phyloP scores from a whole-genome alignment of 1,284 basidiomycete genomes.

The Trichosporon sp. region DNA sequence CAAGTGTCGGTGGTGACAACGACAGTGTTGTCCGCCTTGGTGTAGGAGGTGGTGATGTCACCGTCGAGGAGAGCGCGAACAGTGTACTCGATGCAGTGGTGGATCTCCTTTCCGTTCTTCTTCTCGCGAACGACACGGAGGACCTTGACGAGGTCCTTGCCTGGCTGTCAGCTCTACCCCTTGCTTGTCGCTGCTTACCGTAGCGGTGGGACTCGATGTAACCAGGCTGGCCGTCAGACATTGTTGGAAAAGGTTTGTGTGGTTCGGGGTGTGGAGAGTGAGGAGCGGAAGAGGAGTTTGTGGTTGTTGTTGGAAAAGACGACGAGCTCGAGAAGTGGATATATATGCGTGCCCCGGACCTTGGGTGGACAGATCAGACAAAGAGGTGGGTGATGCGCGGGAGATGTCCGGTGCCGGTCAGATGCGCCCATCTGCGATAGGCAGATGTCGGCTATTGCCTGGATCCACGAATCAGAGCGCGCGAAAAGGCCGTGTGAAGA shows the following conservation, averaged over 20 bases:
- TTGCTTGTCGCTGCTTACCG: constrained; percentile 32
- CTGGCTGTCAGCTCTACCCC: constrained; percentile 49
- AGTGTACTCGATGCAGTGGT: constrained; percentile 57
- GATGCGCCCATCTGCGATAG: constrained; percentile 13
- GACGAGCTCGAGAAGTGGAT: background rate
- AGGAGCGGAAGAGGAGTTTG: background rate
- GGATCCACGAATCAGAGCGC: background rate
- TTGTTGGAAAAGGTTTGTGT: constrained; percentile 23
- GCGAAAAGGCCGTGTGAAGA: background rate
- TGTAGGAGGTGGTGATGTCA: constrained; percentile 73
- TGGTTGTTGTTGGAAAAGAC: background rate
- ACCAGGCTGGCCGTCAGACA: constrained; percentile 43
- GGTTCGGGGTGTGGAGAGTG: background rate
- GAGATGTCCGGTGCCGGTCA: constrained; percentile 3
- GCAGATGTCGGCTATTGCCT: constrained; percentile 15
- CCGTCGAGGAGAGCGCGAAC: constrained; percentile 72
- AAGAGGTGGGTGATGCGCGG: background rate
- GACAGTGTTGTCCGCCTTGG: constrained; percentile 77
- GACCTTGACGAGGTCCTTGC: constrained; percentile 83
- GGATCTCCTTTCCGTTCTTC: constrained; percentile 64
- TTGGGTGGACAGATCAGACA: background rate
- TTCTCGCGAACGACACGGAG: constrained; percentile 75
- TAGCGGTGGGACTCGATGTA: constrained; percentile 49
- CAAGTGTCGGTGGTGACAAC: constrained; percentile 87
- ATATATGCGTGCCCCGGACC: constrained; percentile 4